Evolutionary conservation across 139 green algal species (phyloP), one percentile per base, ranked within the genome.

Genomic region (Chlamydomonas applanata): DNA sequence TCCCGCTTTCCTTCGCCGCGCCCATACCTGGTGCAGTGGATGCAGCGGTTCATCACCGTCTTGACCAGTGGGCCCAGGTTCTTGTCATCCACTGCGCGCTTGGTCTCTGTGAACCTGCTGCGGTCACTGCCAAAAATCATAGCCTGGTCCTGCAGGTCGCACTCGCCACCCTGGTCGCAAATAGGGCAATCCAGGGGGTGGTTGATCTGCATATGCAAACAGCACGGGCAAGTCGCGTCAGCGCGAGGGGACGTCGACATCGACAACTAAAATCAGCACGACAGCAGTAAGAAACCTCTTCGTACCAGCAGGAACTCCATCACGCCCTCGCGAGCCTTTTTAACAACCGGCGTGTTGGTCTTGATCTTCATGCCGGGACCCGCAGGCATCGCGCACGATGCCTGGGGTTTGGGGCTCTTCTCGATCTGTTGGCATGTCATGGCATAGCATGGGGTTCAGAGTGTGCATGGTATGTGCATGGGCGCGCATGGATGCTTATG

Each of bases 111-210:
- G 83, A 99, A 99, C 7, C 96, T 88, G 19, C 85, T 83, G 24
- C 94, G 79, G 82, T 99, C 96, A 64, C 76, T 91, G 35, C 96
- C 96, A 80, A 94, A 99, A 22, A 93, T 79, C 91, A 99, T 97
- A 24, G 95, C 84, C 87, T 98, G 93, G 65, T 97, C 93, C 81
- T 99, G 96, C 76, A 99, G 82, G 86, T 99, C 96, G 76, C 96
- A 99, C 89, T 99, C 96, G 33, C 96, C 96, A 57, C 96, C 96
- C 83, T 99, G 96, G 80, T 99, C 96, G 83, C 96, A 99, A 77
- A 99, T 99, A 65, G 96, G 96, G 86, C 96, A 99, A 74, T 99
- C 96, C 68, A 99, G 88, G 17, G 96, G 96, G 82, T 99, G 96
- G 82, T 99, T 99, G 80, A 96, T 95, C 86, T 93, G 85, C 63